A percentile compares a stretch with the other conserved stretches of the same genome.
These are phyloP conservation scores for Ambrosia trifida DNA, from an alignment of 129 eudicot species.

Conservation along the genomic window DNA sequence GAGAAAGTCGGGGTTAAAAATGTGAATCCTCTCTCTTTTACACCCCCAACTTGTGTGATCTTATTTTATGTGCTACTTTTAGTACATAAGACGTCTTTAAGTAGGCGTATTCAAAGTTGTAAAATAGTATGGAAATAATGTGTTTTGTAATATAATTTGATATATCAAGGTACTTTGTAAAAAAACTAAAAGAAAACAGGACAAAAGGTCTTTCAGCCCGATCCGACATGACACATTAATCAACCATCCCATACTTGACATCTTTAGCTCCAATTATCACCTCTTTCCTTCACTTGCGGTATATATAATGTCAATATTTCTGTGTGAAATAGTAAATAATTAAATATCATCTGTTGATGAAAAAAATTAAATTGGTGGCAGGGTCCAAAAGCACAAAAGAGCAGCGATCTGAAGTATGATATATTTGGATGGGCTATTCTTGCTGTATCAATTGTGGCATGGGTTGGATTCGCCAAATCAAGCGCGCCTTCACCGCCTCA, in stretches of 20 bases:
- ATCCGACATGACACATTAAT: background rate
- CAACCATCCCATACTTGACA: background rate
- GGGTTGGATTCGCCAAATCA: conserved; percentile 85
- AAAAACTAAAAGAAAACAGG: no score
- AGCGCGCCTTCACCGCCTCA: conserved; percentile 64
- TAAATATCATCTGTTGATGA: no score
- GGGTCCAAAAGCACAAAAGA: conserved; percentile 62
- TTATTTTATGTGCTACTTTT: no score
- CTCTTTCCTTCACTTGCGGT: background rate
- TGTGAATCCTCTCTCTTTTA: no score
- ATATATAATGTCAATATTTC: no score
- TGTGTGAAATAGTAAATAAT: no score
- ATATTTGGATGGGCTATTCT: conserved; percentile 87
- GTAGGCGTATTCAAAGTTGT: background rate
- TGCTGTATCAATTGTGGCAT: conserved; percentile 73
- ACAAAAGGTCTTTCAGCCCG: no score
- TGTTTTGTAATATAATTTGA: no score
- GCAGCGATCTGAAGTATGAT: conserved; percentile 78
- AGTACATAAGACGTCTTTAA: background rate
- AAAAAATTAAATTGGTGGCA: conserved; percentile 13
- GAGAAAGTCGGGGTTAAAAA: no score
- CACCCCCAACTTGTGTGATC: no score
- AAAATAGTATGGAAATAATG: background rate
- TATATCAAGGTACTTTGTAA: no score
- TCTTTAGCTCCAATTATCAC: background rate